A percentile compares a stretch with the other conserved stretches of the same genome.
phyloP scores from a whole-genome alignment of 495 filamentous ascomycete genomes.

The Glonium stellatum region DNA sequence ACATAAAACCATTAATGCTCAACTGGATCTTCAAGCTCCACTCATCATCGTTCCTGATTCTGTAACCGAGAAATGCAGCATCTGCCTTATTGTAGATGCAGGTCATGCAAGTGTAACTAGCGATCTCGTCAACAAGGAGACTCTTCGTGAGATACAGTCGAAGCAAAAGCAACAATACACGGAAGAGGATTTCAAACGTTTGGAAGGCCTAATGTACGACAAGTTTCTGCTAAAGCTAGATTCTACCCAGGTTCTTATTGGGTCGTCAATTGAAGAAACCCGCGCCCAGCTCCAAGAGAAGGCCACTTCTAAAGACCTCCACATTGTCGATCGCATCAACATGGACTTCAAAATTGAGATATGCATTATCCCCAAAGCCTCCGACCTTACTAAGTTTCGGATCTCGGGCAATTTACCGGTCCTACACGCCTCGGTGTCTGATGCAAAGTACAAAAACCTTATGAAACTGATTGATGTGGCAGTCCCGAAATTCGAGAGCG shows the following conservation, averaged over 20 bases:
- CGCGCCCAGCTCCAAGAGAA: constrained; percentile 70
- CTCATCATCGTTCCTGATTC: constrained; percentile 94
- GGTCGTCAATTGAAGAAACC: constrained; percentile 85
- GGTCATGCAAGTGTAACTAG: constrained; percentile 92
- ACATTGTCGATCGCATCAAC: constrained; percentile 93
- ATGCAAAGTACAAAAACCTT: constrained; percentile 89
- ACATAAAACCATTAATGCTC: constrained; percentile 95
- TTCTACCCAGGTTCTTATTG: constrained; percentile 90
- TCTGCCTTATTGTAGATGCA: constrained; percentile 89
- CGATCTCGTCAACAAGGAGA: constrained; percentile 83
- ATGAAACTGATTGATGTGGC: constrained; percentile 97
- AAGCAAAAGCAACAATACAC: constrained; percentile 86
- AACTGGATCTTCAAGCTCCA: constrained; percentile 90
- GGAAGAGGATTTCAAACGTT: constrained; percentile 75
- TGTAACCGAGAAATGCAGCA: constrained; percentile 68
- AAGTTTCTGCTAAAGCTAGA: constrained; percentile 86
- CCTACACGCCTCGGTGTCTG: constrained; percentile 82
- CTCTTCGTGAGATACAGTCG: constrained; percentile 77
- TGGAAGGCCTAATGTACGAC: constrained; percentile 93
- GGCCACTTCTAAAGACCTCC: constrained; percentile 64
- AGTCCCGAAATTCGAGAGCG: constrained; percentile 69
- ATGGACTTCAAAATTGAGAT: constrained; percentile 88
- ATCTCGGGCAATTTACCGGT: constrained; percentile 89
- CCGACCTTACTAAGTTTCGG: constrained; percentile 85
- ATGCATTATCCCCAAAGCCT: constrained; percentile 88